Evolutionary conservation across 2,329 filamentous ascomycete genomes (phyloP).

Genomic region (Corynespora cassiicola): DNA sequence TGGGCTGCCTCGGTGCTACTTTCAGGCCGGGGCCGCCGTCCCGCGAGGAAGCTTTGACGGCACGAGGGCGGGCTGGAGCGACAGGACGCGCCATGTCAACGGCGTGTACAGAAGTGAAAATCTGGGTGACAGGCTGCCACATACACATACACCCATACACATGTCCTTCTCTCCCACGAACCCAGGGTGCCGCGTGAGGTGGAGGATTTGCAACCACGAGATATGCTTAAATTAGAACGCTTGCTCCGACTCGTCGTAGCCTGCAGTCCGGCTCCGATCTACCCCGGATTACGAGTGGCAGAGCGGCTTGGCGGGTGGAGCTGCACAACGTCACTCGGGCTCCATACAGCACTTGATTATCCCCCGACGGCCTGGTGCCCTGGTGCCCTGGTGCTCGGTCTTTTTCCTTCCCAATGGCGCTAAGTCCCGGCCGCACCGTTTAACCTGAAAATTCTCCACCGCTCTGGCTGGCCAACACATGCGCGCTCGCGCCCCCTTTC

Average conservation of each 20-base stretch:
- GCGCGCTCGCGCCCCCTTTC: not conserved
- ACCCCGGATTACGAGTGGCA: constrained; percentile 19
- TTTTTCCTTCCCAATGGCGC: constrained; percentile 6
- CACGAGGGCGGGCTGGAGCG: too few species aligned
- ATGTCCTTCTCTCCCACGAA: too few species aligned
- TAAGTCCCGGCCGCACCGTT: constrained; percentile 2
- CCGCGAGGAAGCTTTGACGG: constrained; percentile 25
- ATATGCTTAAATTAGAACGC: constrained; percentile 2
- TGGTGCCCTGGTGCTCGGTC: constrained; percentile 4
- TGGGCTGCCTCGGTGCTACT: constrained; percentile 25
- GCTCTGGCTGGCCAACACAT: not conserved
- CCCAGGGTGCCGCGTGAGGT: not conserved
- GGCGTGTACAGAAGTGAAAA: too few species aligned
- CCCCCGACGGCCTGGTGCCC: too few species aligned
- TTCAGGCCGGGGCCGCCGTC: constrained; percentile 19
- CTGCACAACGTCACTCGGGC: constrained; percentile 13
- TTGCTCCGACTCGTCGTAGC: too few species aligned
- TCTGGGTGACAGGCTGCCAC: too few species aligned
- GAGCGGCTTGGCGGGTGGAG: constrained; percentile 17
- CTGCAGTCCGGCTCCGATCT: too few species aligned
- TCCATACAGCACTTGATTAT: constrained; percentile 5
- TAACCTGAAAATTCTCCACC: constrained; percentile 14
- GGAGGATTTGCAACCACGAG: not conserved
- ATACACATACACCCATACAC: too few species aligned
- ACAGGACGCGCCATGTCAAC: too few species aligned